phyloP scores from a whole-genome alignment of 352 stramenopile genomes.

The Phytophthora palmivora region DNA sequence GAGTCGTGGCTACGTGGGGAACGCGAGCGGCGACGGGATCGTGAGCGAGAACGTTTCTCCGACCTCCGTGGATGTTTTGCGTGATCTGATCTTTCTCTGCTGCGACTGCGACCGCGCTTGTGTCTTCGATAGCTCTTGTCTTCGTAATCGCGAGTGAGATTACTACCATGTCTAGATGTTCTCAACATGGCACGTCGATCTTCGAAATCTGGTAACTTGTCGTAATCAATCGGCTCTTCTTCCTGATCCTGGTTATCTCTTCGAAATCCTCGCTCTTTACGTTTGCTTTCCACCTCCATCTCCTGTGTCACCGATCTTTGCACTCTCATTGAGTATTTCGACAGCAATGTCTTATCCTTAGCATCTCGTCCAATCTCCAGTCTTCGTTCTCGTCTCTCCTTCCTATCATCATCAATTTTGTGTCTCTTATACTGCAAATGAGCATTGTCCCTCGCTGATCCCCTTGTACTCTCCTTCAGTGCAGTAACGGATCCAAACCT shows the following conservation, averaged over 20 bases:
- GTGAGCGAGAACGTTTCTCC: constrained; percentile 36
- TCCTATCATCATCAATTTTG: constrained; percentile 28
- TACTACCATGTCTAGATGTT: constrained; percentile 9
- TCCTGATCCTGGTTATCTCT: constrained; percentile 43
- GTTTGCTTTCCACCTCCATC: constrained; percentile 26
- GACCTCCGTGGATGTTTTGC: constrained; percentile 22
- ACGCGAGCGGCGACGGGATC: constrained; percentile 27
- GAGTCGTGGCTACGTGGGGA: constrained; percentile 15
- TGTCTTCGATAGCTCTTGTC: constrained; percentile 17
- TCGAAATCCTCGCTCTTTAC: constrained; percentile 10
- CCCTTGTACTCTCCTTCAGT: constrained; percentile 58
- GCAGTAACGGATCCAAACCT: constrained; percentile 63
- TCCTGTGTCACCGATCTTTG: constrained; percentile 57
- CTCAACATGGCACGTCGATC: constrained; percentile 40
- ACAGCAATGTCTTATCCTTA: constrained; percentile 66
- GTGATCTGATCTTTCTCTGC: constrained; percentile 24
- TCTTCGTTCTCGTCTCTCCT: constrained; percentile 15
- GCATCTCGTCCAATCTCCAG: constrained; percentile 60
- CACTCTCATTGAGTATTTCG: constrained; percentile 67
- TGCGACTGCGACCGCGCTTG: constrained; percentile 43
- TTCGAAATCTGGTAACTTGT: constrained; percentile 77
- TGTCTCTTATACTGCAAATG: constrained; percentile 80
- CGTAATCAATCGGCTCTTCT: constrained; percentile 82
- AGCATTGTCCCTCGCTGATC: constrained; percentile 56
- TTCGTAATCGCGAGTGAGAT: constrained; percentile 13